Percentiles rank a stretch among this genome's conserved stretches.
Evolutionary conservation across 176 grass and related monocot genomes (phyloP).

Genomic region (Avena sativa): DNA sequence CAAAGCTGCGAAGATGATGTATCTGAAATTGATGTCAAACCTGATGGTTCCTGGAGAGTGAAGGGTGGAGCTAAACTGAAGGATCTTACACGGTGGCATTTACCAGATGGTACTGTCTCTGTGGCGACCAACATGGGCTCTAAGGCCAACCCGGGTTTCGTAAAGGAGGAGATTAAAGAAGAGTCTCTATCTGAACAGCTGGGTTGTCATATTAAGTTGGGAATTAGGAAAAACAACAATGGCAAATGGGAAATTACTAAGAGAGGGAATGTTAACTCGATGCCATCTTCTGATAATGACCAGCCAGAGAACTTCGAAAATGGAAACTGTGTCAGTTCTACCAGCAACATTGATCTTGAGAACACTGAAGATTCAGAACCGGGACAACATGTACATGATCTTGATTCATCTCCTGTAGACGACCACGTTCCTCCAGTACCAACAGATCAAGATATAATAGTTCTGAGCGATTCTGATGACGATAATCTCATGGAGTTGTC

Average conservation of each 20-base stretch:
- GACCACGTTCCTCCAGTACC: slow-evolving; percentile 45
- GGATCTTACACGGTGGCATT: slow-evolving; percentile 81
- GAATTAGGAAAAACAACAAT: slow-evolving; percentile 54
- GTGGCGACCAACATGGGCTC: slow-evolving; percentile 32
- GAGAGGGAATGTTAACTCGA: slow-evolving; percentile 33
- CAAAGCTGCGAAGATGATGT: slow-evolving; percentile 69
- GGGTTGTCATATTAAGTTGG: slow-evolving; percentile 54
- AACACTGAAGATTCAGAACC: slow-evolving; percentile 41
- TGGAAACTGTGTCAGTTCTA: slow-evolving; percentile 28
- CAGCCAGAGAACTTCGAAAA: slow-evolving; percentile 35
- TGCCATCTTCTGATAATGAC: slow-evolving; percentile 39
- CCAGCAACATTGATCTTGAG: slow-evolving; percentile 38
- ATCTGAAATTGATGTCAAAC: slow-evolving; percentile 80
- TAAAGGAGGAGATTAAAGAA: slow-evolving; percentile 56
- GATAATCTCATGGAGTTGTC: slow-evolving; percentile 65
- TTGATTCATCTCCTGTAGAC: slow-evolving; percentile 54
- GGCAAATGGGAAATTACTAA: slow-evolving; percentile 58
- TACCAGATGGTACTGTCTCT: slow-evolving; percentile 77
- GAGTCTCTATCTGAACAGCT: slow-evolving; percentile 43
- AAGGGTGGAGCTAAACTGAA: slow-evolving; percentile 64
- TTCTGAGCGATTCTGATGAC: slow-evolving; percentile 95
- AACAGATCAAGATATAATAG: slow-evolving; percentile 64
- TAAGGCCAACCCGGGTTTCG: slow-evolving; percentile 27
- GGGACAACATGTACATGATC: slow-evolving; percentile 38
- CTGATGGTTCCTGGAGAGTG: slow-evolving; percentile 85